Percentiles rank a stretch among this genome's conserved stretches.
Evolutionary conservation across 1,284 basidiomycete genomes (phyloP).

Genomic region (Papiliotrema nemorosa): DNA sequence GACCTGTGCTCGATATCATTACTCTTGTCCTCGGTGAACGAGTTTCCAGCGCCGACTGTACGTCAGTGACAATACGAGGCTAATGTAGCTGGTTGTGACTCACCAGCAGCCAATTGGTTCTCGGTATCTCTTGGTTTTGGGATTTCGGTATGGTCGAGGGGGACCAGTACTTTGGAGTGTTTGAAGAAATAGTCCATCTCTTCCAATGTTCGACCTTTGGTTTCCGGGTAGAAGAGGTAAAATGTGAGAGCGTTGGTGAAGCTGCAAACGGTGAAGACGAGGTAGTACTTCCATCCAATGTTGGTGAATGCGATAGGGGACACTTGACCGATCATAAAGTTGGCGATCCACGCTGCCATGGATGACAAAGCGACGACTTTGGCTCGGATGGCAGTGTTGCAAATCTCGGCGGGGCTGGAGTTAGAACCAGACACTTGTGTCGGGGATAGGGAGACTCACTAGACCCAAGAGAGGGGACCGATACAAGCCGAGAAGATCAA

Average conservation of each 20-base stretch:
- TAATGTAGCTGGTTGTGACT: too few relatives aligned
- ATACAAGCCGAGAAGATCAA: slow-evolving; percentile 24
- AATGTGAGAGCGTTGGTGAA: slow-evolving; percentile 62
- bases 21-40: too few relatives aligned
- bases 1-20: too few relatives aligned
- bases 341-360: slow-evolving; percentile 55
- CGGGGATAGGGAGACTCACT: background rate
- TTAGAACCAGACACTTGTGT: background rate
- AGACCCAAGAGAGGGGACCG: slow-evolving; percentile 4
- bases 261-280: slow-evolving; percentile 61
- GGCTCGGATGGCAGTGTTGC: slow-evolving; percentile 60
- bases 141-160: slow-evolving; percentile 49
- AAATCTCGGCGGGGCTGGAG: slow-evolving; percentile 50
- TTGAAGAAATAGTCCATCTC: slow-evolving; percentile 61
- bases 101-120: slow-evolving; percentile 48
- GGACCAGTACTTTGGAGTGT: slow-evolving; percentile 55
- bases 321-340: slow-evolving; percentile 52
- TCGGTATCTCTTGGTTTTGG: slow-evolving; percentile 52
- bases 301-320: slow-evolving; percentile 45
- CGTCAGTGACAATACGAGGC: too few relatives aligned
- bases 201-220: slow-evolving; percentile 47
- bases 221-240: slow-evolving; percentile 52
- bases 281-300: slow-evolving; percentile 51
- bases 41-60: too few relatives aligned
- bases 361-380: slow-evolving; percentile 61